These are phyloP conservation scores for Poterioochromonas sp. DNA, from an alignment of 352 stramenopile species.

Conservation along the genomic window DNA sequence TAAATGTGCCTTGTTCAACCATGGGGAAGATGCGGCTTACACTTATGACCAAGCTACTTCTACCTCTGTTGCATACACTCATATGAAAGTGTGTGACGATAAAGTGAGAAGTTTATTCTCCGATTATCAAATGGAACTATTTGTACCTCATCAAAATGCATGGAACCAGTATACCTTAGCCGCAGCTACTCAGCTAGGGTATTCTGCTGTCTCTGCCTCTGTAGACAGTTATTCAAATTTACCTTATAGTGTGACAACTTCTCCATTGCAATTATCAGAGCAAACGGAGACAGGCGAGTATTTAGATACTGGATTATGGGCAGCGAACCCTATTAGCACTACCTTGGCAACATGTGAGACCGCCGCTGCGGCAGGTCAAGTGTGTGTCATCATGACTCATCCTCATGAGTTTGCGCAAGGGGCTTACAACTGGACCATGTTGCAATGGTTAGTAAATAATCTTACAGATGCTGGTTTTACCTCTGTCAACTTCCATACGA, in stretches of 20 bases:
- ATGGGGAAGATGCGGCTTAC: not conserved
- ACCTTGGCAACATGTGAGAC: not conserved
- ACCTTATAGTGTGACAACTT: not conserved
- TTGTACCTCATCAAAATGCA: not conserved
- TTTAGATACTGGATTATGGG: not conserved
- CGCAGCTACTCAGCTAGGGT: not conserved
- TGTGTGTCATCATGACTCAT: too few species aligned
- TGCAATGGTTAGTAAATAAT: too few species aligned
- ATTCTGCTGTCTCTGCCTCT: not conserved
- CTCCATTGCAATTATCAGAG: not conserved
- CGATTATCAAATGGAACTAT: not conserved
- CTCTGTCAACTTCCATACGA: too few species aligned
- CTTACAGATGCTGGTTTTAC: too few species aligned
- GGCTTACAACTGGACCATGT: too few species aligned
- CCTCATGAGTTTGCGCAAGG: too few species aligned
- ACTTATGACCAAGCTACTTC: not conserved
- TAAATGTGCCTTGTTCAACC: not conserved
- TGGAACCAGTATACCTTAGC: not conserved
- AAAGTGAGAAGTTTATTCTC: not conserved
- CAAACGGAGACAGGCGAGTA: not conserved
- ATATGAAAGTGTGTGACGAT: not conserved
- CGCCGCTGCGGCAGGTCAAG: too few species aligned
- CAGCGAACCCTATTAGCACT: not conserved
- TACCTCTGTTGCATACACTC: not conserved
- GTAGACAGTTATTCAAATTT: not conserved